Evolutionary conservation across 306 rosid species (phyloP).

Genomic region (Prunus salicina): DNA sequence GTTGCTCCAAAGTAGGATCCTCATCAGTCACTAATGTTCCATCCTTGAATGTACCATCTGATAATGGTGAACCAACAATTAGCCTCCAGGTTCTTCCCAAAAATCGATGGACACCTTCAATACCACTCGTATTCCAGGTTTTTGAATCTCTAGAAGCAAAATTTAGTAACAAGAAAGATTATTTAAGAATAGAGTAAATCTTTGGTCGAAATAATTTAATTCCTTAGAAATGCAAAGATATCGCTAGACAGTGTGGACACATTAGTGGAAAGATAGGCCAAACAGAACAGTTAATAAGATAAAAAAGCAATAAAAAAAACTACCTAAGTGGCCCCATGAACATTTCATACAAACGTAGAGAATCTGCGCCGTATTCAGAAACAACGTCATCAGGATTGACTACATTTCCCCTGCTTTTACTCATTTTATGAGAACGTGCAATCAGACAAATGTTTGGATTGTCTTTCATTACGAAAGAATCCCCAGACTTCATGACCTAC

Average conservation of each 20-base stretch:
- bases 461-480: slow-evolving; percentile 83
- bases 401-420: slow-evolving; percentile 97
- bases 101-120: slow-evolving; percentile 94
- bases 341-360: slow-evolving; percentile 98
- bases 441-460: slow-evolving; percentile 64
- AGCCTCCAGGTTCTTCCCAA: slow-evolving; percentile 94
- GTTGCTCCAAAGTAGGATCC: slow-evolving; percentile 78
- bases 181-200: not conserved
- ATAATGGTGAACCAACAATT: slow-evolving; percentile 72
- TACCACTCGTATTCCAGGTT: slow-evolving; percentile 90
- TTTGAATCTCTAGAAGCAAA: slow-evolving; percentile 69
- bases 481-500: slow-evolving; percentile 78
- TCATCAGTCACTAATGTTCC: slow-evolving; percentile 77
- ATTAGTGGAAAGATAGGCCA: not conserved
- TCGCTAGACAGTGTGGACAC: not conserved
- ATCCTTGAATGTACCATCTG: slow-evolving; percentile 75
- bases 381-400: slow-evolving; percentile 94
- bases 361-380: slow-evolving; percentile 94
- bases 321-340: slow-evolving; percentile 98
- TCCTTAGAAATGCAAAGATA: slow-evolving; percentile 5
- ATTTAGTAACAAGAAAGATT: slow-evolving; percentile 9
- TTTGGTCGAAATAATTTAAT: not conserved
- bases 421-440: slow-evolving; percentile 93
- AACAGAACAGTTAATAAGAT: slow-evolving; percentile 10
- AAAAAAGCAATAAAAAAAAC: slow-evolving; percentile 20